A percentile compares a stretch with the other conserved stretches of the same genome.
phyloP scores from a whole-genome alignment of 257 asterid species.

The Marsdenia floribunda region DNA sequence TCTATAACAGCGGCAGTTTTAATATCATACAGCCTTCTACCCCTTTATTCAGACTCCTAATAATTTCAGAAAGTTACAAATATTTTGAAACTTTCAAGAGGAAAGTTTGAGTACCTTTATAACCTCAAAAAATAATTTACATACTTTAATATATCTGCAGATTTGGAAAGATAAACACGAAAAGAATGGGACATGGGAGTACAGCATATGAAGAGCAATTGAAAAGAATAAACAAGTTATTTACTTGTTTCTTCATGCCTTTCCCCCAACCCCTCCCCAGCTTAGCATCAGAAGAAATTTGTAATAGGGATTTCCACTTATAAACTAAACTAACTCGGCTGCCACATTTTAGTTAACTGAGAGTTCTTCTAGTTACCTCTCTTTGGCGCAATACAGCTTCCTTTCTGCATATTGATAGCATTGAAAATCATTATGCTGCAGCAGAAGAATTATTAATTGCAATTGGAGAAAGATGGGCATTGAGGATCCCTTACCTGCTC shows the following conservation, averaged over 20 bases:
- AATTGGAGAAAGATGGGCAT: slow-evolving; percentile 19
- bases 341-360: slow-evolving; percentile 20
- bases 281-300: background rate
- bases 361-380: slow-evolving; percentile 55
- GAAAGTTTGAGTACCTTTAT: background rate
- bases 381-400: slow-evolving; percentile 93
- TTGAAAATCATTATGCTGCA: slow-evolving; percentile 17
- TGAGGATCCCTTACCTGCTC: slow-evolving; percentile 56
- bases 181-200: background rate
- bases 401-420: slow-evolving; percentile 53
- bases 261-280: background rate
- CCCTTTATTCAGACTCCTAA: background rate
- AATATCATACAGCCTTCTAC: background rate
- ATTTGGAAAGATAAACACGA: background rate
- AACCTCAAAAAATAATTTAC: background rate
- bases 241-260: background rate
- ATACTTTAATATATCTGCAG: background rate
- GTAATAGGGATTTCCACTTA: background rate
- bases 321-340: slow-evolving; percentile 7
- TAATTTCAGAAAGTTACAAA: background rate
- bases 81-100: background rate
- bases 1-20: background rate
- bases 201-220: background rate
- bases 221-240: background rate
- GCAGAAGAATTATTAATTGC: slow-evolving; percentile 16